Conservation (phyloP, 1,139 yeast genomes). For the Kazachstania sp. region DNA sequence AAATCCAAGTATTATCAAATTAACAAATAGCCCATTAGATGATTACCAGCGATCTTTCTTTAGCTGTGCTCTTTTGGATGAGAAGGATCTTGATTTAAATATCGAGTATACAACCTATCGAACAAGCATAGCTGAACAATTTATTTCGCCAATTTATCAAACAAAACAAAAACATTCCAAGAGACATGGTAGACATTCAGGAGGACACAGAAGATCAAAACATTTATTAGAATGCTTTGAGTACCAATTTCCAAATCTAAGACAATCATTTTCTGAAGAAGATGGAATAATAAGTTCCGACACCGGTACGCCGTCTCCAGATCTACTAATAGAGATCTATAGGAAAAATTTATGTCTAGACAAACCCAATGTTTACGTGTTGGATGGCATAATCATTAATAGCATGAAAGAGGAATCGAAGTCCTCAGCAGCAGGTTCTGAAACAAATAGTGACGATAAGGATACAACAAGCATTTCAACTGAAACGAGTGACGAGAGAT, state of each 20-base stretch:
- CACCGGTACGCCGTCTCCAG: not conserved
- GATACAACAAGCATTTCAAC: not conserved
- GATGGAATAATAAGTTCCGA: not conserved
- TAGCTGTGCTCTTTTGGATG: not conserved
- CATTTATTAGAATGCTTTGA: slow-evolving; percentile 22
- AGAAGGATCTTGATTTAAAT: not conserved
- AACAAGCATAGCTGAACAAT: slow-evolving; percentile 5
- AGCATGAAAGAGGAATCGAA: not conserved
- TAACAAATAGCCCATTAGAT: slow-evolving; percentile 4
- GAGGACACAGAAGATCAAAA: slow-evolving; percentile 5
- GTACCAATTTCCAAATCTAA: slow-evolving; percentile 19
- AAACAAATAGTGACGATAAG: slow-evolving; percentile 23
- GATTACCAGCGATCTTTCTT: slow-evolving; percentile 5
- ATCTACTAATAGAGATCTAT: not conserved
- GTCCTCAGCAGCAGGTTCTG: slow-evolving; percentile 13
- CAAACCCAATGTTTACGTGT: not conserved
- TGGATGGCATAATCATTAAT: slow-evolving; percentile 2
- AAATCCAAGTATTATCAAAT: not conserved
- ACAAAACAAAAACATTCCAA: not conserved
- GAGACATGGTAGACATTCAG: not conserved
- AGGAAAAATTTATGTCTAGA: not conserved
- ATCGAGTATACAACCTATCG: slow-evolving; percentile 3
- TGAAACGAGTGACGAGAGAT: not conserved
- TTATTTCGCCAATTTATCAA: not conserved
- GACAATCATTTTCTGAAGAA: not conserved